phyloP scores from a whole-genome alignment of 1,284 basidiomycete genomes.

The Melampsora medusae region DNA sequence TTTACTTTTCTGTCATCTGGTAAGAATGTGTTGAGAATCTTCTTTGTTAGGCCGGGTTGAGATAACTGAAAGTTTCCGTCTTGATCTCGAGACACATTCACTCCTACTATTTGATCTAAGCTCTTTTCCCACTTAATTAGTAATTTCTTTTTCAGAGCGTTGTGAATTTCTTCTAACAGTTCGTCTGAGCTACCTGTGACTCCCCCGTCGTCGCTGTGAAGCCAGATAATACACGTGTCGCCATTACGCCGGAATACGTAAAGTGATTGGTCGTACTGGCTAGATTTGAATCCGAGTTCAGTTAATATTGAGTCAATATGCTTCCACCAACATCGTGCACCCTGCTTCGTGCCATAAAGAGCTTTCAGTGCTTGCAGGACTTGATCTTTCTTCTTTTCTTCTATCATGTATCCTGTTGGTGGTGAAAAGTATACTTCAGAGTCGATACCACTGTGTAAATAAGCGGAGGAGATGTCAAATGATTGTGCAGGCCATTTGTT shows the following conservation, averaged over 20 bases:
- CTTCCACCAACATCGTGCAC: no score
- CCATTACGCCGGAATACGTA: neutral
- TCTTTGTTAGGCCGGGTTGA: neutral
- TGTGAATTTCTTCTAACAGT: neutral
- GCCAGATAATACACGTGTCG: neutral
- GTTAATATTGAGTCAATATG: no score
- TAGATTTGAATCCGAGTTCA: neutral
- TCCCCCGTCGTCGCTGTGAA: slow-evolving; percentile 4
- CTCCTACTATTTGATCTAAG: neutral
- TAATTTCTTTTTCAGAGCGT: neutral
- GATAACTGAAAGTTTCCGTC: neutral
- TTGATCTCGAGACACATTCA: neutral
- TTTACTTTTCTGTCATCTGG: neutral
- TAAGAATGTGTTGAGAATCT: neutral
- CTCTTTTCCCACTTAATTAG: neutral
- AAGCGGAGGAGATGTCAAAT: no score
- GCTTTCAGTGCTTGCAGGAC: no score
- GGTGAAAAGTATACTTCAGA: no score
- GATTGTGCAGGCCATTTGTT: no score
- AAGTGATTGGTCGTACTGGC: neutral
- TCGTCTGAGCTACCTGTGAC: neutral
- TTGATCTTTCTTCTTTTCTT: no score
- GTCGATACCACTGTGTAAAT: no score
- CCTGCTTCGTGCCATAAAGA: no score
- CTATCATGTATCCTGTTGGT: no score